A percentile compares a stretch with the other conserved stretches of the same genome.
Conservation (phyloP, 1,139 yeast genomes). For the Debaryomycetaceae sp. region DNA sequence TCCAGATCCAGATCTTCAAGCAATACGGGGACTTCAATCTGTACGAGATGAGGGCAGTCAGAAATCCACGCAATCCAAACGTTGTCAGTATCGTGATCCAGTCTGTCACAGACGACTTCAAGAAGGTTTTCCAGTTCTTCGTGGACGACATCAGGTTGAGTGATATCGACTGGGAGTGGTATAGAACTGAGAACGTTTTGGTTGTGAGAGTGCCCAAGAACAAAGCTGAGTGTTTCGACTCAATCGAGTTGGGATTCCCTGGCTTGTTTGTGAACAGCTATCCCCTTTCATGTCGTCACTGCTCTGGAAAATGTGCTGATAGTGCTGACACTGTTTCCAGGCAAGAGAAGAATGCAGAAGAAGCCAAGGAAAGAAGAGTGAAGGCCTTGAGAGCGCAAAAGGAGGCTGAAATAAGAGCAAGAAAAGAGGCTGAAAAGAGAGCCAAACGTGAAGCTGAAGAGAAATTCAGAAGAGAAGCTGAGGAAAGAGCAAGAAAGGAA, state of each 20-base stretch:
- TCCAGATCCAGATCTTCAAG: slow-evolving; percentile 39
- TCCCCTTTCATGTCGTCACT: slow-evolving; percentile 1
- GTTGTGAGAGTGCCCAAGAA: slow-evolving; percentile 42
- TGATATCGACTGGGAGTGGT: slow-evolving; percentile 37
- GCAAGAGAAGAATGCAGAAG: slow-evolving; percentile 8
- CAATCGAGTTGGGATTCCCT: slow-evolving; percentile 5
- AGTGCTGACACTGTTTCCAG: slow-evolving; percentile 5
- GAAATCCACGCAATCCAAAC: slow-evolving; percentile 16
- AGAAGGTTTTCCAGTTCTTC: slow-evolving; percentile 31
- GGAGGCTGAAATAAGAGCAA: slow-evolving; percentile 11
- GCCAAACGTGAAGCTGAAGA: slow-evolving; percentile 5
- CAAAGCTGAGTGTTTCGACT: slow-evolving; percentile 5
- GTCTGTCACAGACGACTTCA: slow-evolving; percentile 32
- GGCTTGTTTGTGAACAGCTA: slow-evolving; percentile 2
- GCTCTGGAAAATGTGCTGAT: neutral
- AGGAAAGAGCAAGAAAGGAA: slow-evolving; percentile 11
- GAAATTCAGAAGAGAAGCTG: slow-evolving; percentile 7
- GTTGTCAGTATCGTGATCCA: slow-evolving; percentile 27
- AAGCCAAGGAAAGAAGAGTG: slow-evolving; percentile 6
- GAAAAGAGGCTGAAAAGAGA: slow-evolving; percentile 12
- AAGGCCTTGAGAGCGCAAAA: slow-evolving; percentile 9
- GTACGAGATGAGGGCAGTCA: slow-evolving; percentile 38
- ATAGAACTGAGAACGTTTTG: slow-evolving; percentile 29
- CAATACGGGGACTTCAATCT: slow-evolving; percentile 33
- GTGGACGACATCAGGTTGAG: slow-evolving; percentile 30